Evolutionary conservation across 2,329 filamentous ascomycete genomes (phyloP), one percentile per base, ranked within the genome.

Genomic region (Pseudopyricularia cyperi): DNA sequence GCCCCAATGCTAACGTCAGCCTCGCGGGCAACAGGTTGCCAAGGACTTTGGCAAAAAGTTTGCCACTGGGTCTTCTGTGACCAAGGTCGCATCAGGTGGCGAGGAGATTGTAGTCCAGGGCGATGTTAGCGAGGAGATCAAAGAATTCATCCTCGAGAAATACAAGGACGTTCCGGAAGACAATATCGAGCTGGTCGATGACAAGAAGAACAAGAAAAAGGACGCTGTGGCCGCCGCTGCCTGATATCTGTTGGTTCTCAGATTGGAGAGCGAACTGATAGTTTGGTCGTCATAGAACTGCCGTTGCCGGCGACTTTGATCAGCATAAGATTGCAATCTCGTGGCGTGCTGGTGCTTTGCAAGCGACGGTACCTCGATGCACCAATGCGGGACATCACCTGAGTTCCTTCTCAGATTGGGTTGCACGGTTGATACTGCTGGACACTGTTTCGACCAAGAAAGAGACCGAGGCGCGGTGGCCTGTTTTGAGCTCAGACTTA

Each of bases 21-120:
- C 24, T 32, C 34, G 30, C 30, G 17, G 17, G 52, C 11, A 42
- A 35, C 39, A 73, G 70, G 76, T 95, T 7, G 84, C 90, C 54
- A 97, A 97, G 74, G 93, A 97, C 63, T 83, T 97, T 59, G 93
- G 93, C 56, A 98, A 97, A 79, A 97, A 96, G 71, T 97, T 98
- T 64, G 93, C 93, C 30, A 97, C 93, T 9, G 93, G 93, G 1
- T 85, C 83, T 15, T 90, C 85, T 46, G 93, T 98, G 46, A 97
- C 91, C 8, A 95, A 96, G 71, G 79, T 86, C 1, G 79, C 89
- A 0, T 83, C 82, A 52, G 89, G 88, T 22, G 87, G 87, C 17
- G 93, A 98, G 69, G 93, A 97, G 71, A 97, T 98, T 65, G 94
- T 95, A 4, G 89, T 98, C 19, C 93, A 98, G 71, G 93, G 93